These are phyloP conservation scores for Tuber umbilicatum DNA, from an alignment of 495 filamentous ascomycete genomes.

Conservation along the genomic window DNA sequence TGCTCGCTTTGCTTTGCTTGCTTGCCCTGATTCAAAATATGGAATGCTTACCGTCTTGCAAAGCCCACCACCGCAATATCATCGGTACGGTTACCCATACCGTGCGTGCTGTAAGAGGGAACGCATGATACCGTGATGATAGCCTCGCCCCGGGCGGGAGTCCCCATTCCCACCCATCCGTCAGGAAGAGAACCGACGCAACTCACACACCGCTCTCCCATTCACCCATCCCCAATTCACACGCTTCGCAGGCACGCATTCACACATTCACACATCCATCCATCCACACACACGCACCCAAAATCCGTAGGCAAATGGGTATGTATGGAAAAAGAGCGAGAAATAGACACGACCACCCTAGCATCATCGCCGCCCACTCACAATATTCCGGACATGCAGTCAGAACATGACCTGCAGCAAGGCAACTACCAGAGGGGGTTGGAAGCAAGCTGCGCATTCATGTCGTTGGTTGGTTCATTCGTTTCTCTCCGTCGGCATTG, in stretches of 20 bases:
- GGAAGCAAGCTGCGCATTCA: conserved; percentile 1
- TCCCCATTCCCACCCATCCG: neutral
- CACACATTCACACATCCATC: neutral
- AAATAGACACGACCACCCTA: neutral
- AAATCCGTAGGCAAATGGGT: neutral
- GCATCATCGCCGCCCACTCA: neutral
- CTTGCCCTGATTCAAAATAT: neutral
- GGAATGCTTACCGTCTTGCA: neutral
- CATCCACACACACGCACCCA: neutral
- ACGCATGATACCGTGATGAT: neutral
- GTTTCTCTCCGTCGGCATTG: conserved; percentile 22
- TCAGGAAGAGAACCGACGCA: neutral
- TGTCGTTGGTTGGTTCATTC: neutral
- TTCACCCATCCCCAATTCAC: conserved; percentile 2
- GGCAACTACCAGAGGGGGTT: neutral
- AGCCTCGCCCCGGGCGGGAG: neutral
- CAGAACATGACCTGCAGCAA: neutral
- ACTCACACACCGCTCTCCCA: neutral
- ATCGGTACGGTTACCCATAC: neutral
- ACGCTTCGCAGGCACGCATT: neutral
- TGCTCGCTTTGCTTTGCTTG: neutral
- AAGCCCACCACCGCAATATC: neutral
- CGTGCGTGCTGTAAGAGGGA: neutral
- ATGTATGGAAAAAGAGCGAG: neutral
- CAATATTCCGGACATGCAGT: neutral